These are phyloP conservation scores for Coemansia sp. DNA, from an alignment of 192 early-diverging fungal genomes.

Conservation along the genomic window DNA sequence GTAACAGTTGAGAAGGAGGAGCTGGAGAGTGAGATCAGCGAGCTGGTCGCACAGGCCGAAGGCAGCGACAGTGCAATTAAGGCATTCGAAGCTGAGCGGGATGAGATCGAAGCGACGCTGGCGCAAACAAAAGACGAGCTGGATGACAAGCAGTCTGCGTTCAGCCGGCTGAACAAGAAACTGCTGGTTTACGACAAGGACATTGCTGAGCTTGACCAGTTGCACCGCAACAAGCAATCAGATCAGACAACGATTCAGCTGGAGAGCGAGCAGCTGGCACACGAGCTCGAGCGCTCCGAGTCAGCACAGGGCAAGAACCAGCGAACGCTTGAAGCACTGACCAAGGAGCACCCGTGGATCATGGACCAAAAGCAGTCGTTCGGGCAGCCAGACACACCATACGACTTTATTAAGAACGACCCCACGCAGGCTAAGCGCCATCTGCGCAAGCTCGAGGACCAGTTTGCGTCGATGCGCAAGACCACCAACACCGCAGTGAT, in stretches of 20 bases:
- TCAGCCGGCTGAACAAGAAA: constrained; percentile 64
- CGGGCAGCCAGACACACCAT: constrained; percentile 76
- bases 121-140: constrained; percentile 48
- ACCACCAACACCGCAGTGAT: constrained; percentile 92
- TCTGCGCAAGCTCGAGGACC: constrained; percentile 72
- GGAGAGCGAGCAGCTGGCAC: constrained; percentile 76
- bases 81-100: constrained; percentile 53
- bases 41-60: constrained; percentile 30
- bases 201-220: constrained; percentile 65
- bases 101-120: constrained; percentile 53
- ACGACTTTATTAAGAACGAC: constrained; percentile 80
- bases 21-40: constrained; percentile 43
- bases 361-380: constrained; percentile 84
- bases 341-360: constrained; percentile 80
- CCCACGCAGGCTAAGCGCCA: constrained; percentile 71
- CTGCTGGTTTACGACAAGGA: constrained; percentile 79
- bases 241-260: constrained; percentile 69
- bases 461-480: constrained; percentile 76
- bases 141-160: constrained; percentile 56
- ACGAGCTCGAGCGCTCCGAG: constrained; percentile 73
- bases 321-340: constrained; percentile 54
- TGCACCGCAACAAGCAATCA: constrained; percentile 65
- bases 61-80: constrained; percentile 31
- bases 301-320: constrained; percentile 59
- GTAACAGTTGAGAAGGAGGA: constrained; percentile 50